Conservation (phyloP, 163 green algal species). For the Chlamydomonas reinhardtii region DNA sequence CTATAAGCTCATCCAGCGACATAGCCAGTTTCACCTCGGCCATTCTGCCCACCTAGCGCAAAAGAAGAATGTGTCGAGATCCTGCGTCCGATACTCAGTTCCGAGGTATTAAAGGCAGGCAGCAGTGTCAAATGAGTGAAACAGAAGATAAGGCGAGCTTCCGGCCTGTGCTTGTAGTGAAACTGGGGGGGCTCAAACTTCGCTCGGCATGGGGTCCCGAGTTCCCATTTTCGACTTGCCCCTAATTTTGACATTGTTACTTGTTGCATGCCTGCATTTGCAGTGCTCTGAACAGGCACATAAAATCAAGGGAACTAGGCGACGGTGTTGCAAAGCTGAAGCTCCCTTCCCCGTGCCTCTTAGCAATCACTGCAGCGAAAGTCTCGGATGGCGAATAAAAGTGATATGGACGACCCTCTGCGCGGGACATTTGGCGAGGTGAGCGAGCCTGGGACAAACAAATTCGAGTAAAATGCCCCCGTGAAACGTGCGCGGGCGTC, state of each 20-base stretch:
- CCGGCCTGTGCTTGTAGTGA: background rate
- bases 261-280: too few species aligned
- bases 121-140: background rate
- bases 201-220: too few species aligned
- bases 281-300: too few species aligned
- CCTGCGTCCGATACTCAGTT: background rate
- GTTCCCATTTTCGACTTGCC: too few species aligned
- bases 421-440: background rate
- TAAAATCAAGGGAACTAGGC: too few species aligned
- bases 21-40: constrained; percentile 16
- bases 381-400: constrained; percentile 4
- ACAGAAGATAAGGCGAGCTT: background rate
- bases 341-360: too few species aligned
- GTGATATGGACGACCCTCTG: background rate
- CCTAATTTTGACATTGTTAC: too few species aligned
- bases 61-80: background rate
- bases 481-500: too few species aligned
- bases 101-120: background rate
- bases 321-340: too few species aligned
- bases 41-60: background rate
- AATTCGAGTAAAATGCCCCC: background rate
- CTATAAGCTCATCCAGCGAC: constrained; percentile 46
- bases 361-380: too few species aligned
- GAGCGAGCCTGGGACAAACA: background rate
- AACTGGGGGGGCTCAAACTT: too few species aligned